Conservation (phyloP, 352 stramenopile genomes). For the Thalassiosira exigua region DNA sequence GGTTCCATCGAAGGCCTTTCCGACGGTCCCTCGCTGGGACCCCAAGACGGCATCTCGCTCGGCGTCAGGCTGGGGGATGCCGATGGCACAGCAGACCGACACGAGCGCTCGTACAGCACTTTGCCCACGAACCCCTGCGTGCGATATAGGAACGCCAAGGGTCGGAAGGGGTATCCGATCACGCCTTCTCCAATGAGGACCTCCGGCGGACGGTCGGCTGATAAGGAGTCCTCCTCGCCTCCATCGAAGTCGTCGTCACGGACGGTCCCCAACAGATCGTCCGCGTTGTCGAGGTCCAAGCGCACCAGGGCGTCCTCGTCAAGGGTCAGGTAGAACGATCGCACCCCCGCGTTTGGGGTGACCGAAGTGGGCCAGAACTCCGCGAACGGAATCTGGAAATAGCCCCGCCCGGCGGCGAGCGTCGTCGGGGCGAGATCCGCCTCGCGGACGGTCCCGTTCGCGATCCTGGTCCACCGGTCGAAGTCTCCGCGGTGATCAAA, state of each 20-base stretch:
- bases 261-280: conserved; percentile 7
- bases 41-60: too few species aligned
- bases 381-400: conserved; percentile 38
- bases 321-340: conserved; percentile 44
- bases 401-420: not conserved
- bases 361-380: conserved; percentile 24
- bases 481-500: conserved; percentile 42
- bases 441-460: conserved; percentile 13
- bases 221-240: not conserved
- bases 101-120: conserved; percentile 30
- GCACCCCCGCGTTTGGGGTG: conserved; percentile 14
- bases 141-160: conserved; percentile 23
- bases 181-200: conserved; percentile 32
- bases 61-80: too few species aligned
- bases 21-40: too few species aligned
- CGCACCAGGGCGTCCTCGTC: conserved; percentile 23
- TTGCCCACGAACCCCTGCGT: conserved; percentile 34
- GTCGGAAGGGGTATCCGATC: conserved; percentile 31
- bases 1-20: too few species aligned
- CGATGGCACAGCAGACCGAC: conserved; percentile 16
- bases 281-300: conserved; percentile 7
- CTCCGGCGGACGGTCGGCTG: not conserved
- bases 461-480: conserved; percentile 25
- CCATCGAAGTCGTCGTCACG: conserved; percentile 25
- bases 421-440: conserved; percentile 4